These are phyloP conservation scores for Colletotrichum scovillei DNA, from an alignment of 2,329 filamentous ascomycete species.

Conservation along the genomic window DNA sequence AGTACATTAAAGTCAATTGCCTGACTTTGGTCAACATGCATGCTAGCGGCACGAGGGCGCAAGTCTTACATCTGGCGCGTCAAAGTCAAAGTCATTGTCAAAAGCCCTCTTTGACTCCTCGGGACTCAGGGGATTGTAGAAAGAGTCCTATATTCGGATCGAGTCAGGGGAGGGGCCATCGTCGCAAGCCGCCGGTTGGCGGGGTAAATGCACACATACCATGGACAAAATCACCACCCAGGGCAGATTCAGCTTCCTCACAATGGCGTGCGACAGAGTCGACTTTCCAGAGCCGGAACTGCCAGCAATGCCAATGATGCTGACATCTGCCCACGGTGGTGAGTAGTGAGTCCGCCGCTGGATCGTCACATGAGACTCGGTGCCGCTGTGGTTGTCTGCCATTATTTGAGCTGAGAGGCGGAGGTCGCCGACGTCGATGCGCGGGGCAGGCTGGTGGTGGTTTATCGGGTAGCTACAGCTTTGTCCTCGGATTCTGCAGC, in stretches of 20 bases:
- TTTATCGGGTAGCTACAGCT: conserved; percentile 21
- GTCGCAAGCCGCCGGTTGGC: neutral
- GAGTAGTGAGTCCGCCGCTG: conserved; percentile 80
- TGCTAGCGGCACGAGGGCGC: neutral
- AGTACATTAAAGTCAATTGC: conserved; percentile 95
- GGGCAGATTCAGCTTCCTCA: conserved; percentile 88
- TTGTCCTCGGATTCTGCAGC: conserved; percentile 20
- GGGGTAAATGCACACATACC: conserved; percentile 62
- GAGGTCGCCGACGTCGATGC: conserved; percentile 23
- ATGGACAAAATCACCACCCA: conserved; percentile 99
- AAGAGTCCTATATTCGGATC: conserved; percentile 78
- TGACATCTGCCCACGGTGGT: conserved; percentile 95
- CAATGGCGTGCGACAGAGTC: conserved; percentile 90
- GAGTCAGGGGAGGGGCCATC: conserved; percentile 1
- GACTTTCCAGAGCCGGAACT: conserved; percentile 97
- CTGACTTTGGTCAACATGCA: conserved; percentile 41
- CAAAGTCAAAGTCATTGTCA: conserved; percentile 93
- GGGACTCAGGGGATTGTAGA: conserved; percentile 88
- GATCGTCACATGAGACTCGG: conserved; percentile 57
- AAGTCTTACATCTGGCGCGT: conserved; percentile 75
- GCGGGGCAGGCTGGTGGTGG: neutral
- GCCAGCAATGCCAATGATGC: conserved; percentile 95
- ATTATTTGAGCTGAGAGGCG: conserved; percentile 16
- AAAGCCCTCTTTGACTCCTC: conserved; percentile 87
- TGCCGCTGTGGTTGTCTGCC: conserved; percentile 33